Evolutionary conservation across 306 rosid species (phyloP).

Genomic region (Fagus sylvatica): DNA sequence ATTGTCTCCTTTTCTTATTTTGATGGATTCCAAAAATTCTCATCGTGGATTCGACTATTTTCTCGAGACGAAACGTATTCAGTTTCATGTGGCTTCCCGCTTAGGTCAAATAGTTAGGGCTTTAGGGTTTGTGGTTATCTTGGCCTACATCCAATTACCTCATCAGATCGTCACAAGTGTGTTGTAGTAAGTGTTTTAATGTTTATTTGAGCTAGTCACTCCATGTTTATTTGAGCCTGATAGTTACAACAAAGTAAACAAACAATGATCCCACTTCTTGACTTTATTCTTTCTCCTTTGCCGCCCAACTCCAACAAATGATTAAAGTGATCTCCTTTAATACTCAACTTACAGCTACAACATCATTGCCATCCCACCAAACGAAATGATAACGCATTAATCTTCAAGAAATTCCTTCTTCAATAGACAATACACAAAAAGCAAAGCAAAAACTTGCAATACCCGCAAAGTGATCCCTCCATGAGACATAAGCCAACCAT

Average conservation of each 20-base stretch:
- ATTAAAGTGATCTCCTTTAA: not conserved
- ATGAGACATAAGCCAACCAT: not conserved
- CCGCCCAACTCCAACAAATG: conserved; percentile 20
- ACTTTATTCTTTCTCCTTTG: conserved; percentile 1
- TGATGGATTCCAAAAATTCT: no score
- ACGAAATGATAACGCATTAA: not conserved
- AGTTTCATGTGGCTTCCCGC: no score
- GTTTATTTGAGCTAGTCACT: conserved; percentile 25
- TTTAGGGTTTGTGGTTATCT: no score
- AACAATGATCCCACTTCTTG: conserved; percentile 1
- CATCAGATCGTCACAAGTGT: conserved; percentile 25
- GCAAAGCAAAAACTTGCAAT: conserved; percentile 16
- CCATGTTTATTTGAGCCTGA: conserved; percentile 1
- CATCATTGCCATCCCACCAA: conserved; percentile 17
- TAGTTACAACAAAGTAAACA: not conserved
- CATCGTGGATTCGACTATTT: no score
- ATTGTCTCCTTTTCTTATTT: no score
- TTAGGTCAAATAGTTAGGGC: no score
- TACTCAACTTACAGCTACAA: not conserved
- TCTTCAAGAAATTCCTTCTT: not conserved
- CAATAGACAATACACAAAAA: not conserved
- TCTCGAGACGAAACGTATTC: no score
- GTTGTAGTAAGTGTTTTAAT: not conserved
- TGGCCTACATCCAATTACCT: conserved; percentile 5
- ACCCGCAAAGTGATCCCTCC: conserved; percentile 29